These are phyloP conservation scores for Blastobotrys illinoisensis DNA, from an alignment of 1,139 yeast species.

Conservation along the genomic window DNA sequence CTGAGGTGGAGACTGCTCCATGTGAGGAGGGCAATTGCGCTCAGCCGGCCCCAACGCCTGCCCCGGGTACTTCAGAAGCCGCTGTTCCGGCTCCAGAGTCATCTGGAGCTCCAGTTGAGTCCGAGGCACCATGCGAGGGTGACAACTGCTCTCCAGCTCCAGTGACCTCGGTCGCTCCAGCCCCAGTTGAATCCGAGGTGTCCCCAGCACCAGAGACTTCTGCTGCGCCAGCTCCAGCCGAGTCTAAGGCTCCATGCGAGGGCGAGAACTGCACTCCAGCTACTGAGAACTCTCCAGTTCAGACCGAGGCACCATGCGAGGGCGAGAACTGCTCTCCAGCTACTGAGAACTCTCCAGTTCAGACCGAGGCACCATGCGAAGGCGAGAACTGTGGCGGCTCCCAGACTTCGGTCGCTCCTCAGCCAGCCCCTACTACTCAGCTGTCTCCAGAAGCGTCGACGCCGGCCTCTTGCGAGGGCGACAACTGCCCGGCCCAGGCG, in stretches of 20 bases:
- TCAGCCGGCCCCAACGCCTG: too few species aligned
- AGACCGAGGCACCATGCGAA: not conserved
- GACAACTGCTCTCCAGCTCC: not conserved
- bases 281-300: not conserved
- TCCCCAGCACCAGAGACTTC: slow-evolving; percentile 1
- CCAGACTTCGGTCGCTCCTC: not conserved
- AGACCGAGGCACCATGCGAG: not conserved
- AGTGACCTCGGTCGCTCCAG: not conserved
- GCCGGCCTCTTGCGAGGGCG: not conserved
- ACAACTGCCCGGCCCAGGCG: not conserved
- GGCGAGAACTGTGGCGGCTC: not conserved
- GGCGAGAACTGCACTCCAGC: not conserved
- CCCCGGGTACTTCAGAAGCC: not conserved
- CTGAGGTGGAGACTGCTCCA: too few species aligned
- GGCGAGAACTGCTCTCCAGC: not conserved
- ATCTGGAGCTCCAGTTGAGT: not conserved
- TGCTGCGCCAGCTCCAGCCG: not conserved
- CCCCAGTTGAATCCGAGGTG: not conserved
- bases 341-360: not conserved
- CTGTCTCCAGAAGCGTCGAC: not conserved
- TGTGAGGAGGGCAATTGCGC: too few species aligned
- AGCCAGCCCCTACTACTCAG: not conserved
- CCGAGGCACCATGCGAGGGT: not conserved
- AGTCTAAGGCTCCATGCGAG: not conserved
- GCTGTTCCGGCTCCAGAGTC: slow-evolving; percentile 4